These are phyloP conservation scores for Lepidopterella palustris DNA, from an alignment of 495 filamentous ascomycete species.

Conservation along the genomic window DNA sequence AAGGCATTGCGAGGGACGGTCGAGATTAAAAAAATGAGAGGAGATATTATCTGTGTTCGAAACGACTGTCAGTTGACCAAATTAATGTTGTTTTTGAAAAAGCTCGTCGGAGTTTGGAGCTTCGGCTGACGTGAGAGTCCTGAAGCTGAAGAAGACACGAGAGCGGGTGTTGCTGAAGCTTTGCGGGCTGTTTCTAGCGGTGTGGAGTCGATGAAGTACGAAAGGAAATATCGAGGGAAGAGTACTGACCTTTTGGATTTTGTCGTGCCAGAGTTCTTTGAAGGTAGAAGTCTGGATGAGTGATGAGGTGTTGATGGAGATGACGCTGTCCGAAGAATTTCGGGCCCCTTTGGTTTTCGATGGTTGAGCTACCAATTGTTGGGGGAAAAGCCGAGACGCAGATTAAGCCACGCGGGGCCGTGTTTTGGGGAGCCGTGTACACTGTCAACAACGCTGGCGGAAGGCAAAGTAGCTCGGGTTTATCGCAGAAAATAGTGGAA, in stretches of 20 bases:
- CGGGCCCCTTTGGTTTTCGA: slow-evolving; percentile 10
- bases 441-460: neutral
- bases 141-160: neutral
- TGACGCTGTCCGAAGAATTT: slow-evolving; percentile 17
- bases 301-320: slow-evolving; percentile 13
- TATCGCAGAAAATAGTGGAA: neutral
- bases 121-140: slow-evolving; percentile 22
- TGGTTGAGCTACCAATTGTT: slow-evolving; percentile 22
- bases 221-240: neutral
- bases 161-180: neutral
- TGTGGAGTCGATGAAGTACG: neutral
- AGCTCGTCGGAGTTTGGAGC: neutral
- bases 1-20: slow-evolving; percentile 41
- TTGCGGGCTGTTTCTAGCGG: neutral
- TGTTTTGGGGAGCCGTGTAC: slow-evolving; percentile 23
- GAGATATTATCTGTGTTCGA: slow-evolving; percentile 2
- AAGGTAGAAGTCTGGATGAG: slow-evolving; percentile 2
- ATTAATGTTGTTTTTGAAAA: neutral
- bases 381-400: slow-evolving; percentile 14
- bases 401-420: slow-evolving; percentile 5
- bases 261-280: neutral
- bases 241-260: slow-evolving; percentile 8
- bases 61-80: neutral
- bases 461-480: neutral
- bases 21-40: slow-evolving; percentile 11